Conservation (phyloP, 345 rosid genomes). For the Rubroshorea leprosula region DNA sequence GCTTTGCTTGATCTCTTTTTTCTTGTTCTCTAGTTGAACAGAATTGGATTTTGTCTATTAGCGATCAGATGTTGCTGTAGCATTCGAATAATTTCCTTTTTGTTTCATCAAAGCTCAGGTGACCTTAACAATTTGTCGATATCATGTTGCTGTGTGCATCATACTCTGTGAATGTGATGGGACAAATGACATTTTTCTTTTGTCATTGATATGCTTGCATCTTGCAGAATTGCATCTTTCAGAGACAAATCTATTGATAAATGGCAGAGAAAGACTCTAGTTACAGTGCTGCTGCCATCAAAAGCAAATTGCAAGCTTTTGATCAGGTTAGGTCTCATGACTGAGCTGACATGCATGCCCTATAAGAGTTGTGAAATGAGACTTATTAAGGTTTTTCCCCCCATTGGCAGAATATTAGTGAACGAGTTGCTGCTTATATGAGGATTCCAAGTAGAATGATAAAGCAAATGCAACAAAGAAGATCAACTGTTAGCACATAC, state of each 20-base stretch:
- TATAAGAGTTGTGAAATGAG: conserved; percentile 4
- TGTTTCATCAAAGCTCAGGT: no score
- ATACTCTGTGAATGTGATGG: no score
- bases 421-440: conserved; percentile 80
- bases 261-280: conserved; percentile 92
- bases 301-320: conserved; percentile 79
- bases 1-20: neutral
- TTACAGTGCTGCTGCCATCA: conserved; percentile 92
- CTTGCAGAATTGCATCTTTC: conserved; percentile 64
- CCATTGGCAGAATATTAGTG: conserved; percentile 63
- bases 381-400: neutral
- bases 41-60: neutral
- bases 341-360: neutral
- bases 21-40: neutral
- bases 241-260: conserved; percentile 83
- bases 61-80: neutral
- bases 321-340: conserved; percentile 61
- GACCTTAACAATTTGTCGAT: no score
- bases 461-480: conserved; percentile 89
- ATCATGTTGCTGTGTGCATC: no score
- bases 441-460: conserved; percentile 94
- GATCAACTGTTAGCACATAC: conserved; percentile 57
- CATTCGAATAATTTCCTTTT: neutral
- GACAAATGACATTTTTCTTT: no score
- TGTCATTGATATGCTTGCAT: conserved; percentile 15